A percentile compares a stretch with the other conserved stretches of the same genome.
Conservation (phyloP, 306 rosid genomes). For the Begonia peltatifolia region DNA sequence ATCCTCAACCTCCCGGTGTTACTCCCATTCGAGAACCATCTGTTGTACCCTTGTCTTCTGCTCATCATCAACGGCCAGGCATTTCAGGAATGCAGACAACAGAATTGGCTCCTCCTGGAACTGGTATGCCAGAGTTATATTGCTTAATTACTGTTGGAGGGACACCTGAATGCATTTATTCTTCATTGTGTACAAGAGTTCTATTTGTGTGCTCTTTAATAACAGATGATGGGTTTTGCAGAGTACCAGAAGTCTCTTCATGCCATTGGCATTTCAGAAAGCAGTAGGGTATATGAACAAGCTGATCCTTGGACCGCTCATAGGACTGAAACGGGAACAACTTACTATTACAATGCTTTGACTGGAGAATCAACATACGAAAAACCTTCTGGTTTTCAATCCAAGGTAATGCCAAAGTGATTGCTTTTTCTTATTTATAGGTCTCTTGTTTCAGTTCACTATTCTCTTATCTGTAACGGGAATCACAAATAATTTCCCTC, state of each 20-base stretch:
- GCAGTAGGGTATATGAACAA: conserved; percentile 28
- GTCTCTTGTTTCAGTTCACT: neutral
- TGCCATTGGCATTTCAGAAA: conserved; percentile 22
- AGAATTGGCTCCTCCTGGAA: conserved; percentile 31
- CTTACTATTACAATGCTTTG: conserved; percentile 81
- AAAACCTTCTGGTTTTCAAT: conserved; percentile 70
- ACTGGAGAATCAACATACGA: conserved; percentile 79
- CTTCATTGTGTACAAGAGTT: too few species aligned
- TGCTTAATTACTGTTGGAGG: conserved; percentile 5
- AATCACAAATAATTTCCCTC: too few species aligned
- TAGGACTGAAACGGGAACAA: conserved; percentile 64
- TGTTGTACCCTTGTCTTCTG: conserved; percentile 16
- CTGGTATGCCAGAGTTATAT: conserved; percentile 26
- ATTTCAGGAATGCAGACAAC: conserved; percentile 35
- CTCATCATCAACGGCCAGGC: conserved; percentile 23
- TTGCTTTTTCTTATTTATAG: too few species aligned
- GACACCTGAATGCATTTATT: too few species aligned
- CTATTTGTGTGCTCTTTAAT: neutral
- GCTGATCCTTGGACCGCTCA: conserved; percentile 89
- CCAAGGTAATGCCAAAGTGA: conserved; percentile 49
- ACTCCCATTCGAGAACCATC: conserved; percentile 39
- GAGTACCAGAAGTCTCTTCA: conserved; percentile 31
- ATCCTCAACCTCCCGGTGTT: conserved; percentile 94
- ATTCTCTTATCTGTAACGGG: neutral
- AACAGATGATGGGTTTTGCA: conserved; percentile 16